phyloP scores from a whole-genome alignment of 1,284 basidiomycete genomes.

The Spongiforma sp. region DNA sequence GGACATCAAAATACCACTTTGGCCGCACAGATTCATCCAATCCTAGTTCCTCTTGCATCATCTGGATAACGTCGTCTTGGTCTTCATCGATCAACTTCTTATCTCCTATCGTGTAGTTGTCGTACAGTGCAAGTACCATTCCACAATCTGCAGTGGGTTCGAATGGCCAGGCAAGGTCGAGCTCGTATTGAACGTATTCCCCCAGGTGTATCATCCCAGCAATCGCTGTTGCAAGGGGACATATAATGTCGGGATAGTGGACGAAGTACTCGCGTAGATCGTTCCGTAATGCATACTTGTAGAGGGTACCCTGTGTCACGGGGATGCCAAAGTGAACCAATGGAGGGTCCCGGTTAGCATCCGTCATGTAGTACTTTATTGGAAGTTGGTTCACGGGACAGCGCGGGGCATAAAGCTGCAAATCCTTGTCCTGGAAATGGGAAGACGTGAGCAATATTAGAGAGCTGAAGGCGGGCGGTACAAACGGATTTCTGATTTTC shows the following conservation, averaged over 20 bases:
- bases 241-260: background rate
- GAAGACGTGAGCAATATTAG: no score
- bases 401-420: background rate
- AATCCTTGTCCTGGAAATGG: no score
- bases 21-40: constrained; percentile 1
- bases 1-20: constrained; percentile 6
- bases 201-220: background rate
- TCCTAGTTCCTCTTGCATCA: constrained; percentile 3
- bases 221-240: background rate
- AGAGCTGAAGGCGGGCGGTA: no score
- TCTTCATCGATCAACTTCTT: background rate
- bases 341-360: background rate
- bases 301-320: background rate
- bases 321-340: background rate
- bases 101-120: constrained; percentile 3
- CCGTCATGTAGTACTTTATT: background rate
- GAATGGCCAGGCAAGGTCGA: background rate
- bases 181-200: background rate
- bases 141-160: background rate
- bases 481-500: no score
- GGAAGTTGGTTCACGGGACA: background rate
- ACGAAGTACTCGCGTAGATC: background rate
- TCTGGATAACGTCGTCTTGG: constrained; percentile 3
- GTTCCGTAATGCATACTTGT: background rate
- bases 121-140: constrained; percentile 1